Base-by-base conservation (phyloP, 805 yeast species). In the Spathaspora passalidarum region DNA sequence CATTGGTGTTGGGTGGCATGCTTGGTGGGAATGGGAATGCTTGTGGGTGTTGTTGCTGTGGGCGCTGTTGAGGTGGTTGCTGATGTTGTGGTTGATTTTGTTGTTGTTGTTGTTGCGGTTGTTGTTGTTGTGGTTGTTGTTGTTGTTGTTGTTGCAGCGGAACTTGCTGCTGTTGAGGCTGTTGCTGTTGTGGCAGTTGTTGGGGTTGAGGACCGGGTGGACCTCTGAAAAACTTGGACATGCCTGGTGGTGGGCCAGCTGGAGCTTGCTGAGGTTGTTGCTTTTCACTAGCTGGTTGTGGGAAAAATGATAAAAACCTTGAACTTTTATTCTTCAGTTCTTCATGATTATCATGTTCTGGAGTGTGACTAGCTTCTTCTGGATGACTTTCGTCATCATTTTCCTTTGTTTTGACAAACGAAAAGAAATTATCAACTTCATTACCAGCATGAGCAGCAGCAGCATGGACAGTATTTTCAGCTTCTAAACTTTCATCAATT, bases 381-480 rank as follows among this genome's bases (percentile, higher is more conserved):
- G 36, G 14, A 21, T 13, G 38, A n/a, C 41, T 20, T 14, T 46
- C 40, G n/a, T 42, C 45, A 14, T 44, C 52, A 9, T 34, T 47
- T 18, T 51, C 41, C 37, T 62, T 62, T 17, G 72, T 70, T 16
- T 63, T 65, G 20, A 65, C 67, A 56, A 67, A 68, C 14, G 76
- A 65, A 54, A 68, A 68, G 56, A 75, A 66, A 53, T 64, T 73
- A 51, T 71, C 78, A 14, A 67, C 75, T 21, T 70, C 75, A 49
- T 69, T 73, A 22, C 67, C 67, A 7, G 60, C 57, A 48, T 68
- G 70, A 22, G 66, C 66, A 7, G 60, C 57, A n/a, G 42, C 38
- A 17, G 51, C 58, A 4, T 53, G 52, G 5, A 43, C 53, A 2
- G 46, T 46, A 7, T 47, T 45, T 7, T 49, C 56, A 7, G 38